Percentiles rank a stretch among this genome's conserved stretches.
Evolutionary conservation across 495 filamentous ascomycete genomes (phyloP).

Genomic region (Hypoxylon trugodes): DNA sequence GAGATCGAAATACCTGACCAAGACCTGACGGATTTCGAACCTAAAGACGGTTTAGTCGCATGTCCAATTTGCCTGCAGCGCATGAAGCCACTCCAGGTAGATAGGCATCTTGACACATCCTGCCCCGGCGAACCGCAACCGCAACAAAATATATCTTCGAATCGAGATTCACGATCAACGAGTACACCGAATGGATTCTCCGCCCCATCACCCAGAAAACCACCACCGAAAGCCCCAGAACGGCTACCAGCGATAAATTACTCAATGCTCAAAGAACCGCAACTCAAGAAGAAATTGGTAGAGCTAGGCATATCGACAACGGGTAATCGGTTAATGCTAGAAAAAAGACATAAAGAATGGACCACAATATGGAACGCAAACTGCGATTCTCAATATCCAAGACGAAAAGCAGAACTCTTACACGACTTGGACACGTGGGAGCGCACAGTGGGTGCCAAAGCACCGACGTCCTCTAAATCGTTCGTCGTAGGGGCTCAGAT

Average conservation of each 20-base stretch:
- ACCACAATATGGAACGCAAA: constrained; percentile 96
- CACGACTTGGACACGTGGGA: constrained; percentile 88
- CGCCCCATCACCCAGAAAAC: constrained; percentile 16
- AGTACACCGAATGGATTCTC: constrained; percentile 29
- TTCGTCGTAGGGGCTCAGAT: constrained; percentile 50
- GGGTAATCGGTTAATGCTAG: constrained; percentile 72
- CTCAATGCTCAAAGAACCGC: constrained; percentile 76
- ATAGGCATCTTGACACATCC: constrained; percentile 77
- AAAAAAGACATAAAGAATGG: constrained; percentile 90
- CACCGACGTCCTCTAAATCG: constrained; percentile 45
- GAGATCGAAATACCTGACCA: constrained; percentile 45
- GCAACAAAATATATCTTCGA: constrained; percentile 21
- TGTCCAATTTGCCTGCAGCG: constrained; percentile 82
- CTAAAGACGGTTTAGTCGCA: constrained; percentile 76
- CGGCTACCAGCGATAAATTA: constrained; percentile 83
- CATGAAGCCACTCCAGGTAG: constrained; percentile 81
- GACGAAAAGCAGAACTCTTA: constrained; percentile 73
- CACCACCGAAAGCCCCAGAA: constrained; percentile 41
- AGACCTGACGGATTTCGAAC: constrained; percentile 45
- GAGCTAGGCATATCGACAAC: constrained; percentile 82
- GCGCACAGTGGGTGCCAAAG: constrained; percentile 68
- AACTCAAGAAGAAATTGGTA: constrained; percentile 78
- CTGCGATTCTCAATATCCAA: constrained; percentile 80
- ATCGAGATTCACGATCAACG: constrained; percentile 40
- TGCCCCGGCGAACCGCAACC: constrained; percentile 52